Conservation (phyloP, 371 early-diverging fungal species). For the Chytridiales sp. region DNA sequence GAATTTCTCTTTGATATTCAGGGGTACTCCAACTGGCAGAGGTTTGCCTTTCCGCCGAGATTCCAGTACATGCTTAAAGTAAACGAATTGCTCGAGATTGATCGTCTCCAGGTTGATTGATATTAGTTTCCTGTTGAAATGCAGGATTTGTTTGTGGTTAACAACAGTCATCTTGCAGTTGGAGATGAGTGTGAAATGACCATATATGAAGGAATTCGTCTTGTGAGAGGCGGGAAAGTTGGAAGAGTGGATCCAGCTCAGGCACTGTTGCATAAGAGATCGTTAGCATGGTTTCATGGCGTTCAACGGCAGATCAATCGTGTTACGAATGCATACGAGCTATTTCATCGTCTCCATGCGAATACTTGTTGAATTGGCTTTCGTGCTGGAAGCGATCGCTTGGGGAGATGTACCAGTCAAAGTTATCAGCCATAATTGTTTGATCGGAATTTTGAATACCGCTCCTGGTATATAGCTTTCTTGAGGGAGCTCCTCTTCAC, state of each 20-base stretch:
- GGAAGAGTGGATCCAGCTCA: conserved; percentile 45
- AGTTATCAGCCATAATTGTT: conserved; percentile 14
- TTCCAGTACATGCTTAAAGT: conserved; percentile 46
- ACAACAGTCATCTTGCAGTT: background rate
- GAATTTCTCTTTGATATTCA: conserved; percentile 43
- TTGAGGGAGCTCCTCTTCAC: background rate
- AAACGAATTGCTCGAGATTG: conserved; percentile 47
- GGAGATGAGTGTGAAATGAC: conserved; percentile 12
- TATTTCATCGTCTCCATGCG: conserved; percentile 33
- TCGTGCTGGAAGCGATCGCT: conserved; percentile 44
- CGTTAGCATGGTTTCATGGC: too few species aligned
- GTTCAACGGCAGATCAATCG: too few species aligned
- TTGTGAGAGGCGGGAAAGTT: conserved; percentile 35
- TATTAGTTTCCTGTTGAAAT: conserved; percentile 33
- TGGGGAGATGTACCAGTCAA: conserved; percentile 51
- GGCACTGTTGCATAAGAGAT: too few species aligned
- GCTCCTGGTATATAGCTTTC: background rate
- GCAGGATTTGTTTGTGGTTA: background rate
- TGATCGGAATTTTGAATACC: background rate
- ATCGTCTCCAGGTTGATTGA: conserved; percentile 35
- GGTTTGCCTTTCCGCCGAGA: conserved; percentile 39
- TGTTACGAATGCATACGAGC: conserved; percentile 18
- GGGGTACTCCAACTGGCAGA: conserved; percentile 43
- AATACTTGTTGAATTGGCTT: conserved; percentile 40
- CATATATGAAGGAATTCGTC: conserved; percentile 51